A percentile compares a stretch with the other conserved stretches of the same genome.
These are phyloP conservation scores for Metschnikowia continentalis DNA, from an alignment of 805 yeast species.

Conservation along the genomic window DNA sequence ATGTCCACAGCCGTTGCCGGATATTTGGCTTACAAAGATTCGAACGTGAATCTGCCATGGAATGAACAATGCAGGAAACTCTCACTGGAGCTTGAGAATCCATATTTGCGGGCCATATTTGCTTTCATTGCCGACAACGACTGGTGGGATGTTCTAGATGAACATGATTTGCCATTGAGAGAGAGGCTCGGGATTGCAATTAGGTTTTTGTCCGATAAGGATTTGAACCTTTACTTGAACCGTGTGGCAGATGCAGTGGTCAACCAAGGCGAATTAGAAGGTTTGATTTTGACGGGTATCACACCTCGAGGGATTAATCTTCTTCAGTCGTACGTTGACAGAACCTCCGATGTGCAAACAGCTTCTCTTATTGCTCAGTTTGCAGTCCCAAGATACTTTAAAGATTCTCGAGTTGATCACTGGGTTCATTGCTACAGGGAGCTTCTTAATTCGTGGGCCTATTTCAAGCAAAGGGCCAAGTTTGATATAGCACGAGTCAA, in stretches of 20 bases:
- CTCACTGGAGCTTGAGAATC: constrained; percentile 85
- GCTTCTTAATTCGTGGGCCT: constrained; percentile 18
- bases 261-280: constrained; percentile 81
- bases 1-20: constrained; percentile 93
- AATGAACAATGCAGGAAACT: constrained; percentile 85
- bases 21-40: constrained; percentile 54
- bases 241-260: constrained; percentile 69
- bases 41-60: constrained; percentile 72
- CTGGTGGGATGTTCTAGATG: constrained; percentile 95
- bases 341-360: constrained; percentile 88
- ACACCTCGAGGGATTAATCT: constrained; percentile 80
- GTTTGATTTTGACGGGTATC: constrained; percentile 85
- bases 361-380: constrained; percentile 77
- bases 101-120: constrained; percentile 86
- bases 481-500: constrained; percentile 78
- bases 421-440: constrained; percentile 55
- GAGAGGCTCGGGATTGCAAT: constrained; percentile 91
- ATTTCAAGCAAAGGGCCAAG: constrained; percentile 44
- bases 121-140: constrained; percentile 91
- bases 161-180: constrained; percentile 77
- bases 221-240: constrained; percentile 65
- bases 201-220: constrained; percentile 76
- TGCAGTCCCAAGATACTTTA: constrained; percentile 81
- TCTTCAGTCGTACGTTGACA: constrained; percentile 80
- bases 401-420: constrained; percentile 63